These are phyloP conservation scores for Lactifluus piperatus DNA, from an alignment of 768 basidiomycete genomes.

Conservation along the genomic window DNA sequence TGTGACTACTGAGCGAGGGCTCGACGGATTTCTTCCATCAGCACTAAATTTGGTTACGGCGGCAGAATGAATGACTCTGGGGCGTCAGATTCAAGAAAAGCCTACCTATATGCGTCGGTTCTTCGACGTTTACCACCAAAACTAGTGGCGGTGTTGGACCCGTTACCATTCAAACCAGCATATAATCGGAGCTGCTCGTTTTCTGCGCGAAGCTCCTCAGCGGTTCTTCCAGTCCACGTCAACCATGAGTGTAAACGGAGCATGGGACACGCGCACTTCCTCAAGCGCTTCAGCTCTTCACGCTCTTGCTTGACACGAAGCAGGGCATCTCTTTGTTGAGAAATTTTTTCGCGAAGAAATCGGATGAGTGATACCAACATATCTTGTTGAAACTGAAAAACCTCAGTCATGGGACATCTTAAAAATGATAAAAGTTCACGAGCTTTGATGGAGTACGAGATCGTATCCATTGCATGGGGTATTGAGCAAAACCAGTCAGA, in stretches of 20 bases:
- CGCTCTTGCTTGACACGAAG: constrained; percentile 45
- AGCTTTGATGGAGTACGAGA: constrained; percentile 65
- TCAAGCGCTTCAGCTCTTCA: constrained; percentile 39
- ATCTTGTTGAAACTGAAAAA: constrained; percentile 69
- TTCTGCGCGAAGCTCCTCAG: constrained; percentile 41
- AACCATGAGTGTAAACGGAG: background rate
- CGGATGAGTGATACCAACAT: constrained; percentile 60
- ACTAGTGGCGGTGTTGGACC: constrained; percentile 35
- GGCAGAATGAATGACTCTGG: background rate
- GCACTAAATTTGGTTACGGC: background rate
- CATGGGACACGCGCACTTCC: constrained; percentile 33
- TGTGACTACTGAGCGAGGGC: constrained; percentile 48
- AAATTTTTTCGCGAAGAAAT: constrained; percentile 48
- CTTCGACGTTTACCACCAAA: constrained; percentile 60
- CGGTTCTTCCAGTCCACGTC: constrained; percentile 32
- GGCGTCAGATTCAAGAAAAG: background rate
- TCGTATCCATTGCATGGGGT: constrained; percentile 49
- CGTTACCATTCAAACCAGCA: constrained; percentile 27
- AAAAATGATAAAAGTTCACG: background rate
- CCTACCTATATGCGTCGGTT: constrained; percentile 38
- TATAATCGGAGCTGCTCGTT: constrained; percentile 39
- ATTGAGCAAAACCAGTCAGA: constrained; percentile 70
- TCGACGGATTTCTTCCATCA: constrained; percentile 32
- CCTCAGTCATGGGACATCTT: background rate
- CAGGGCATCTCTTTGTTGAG: constrained; percentile 45